These are phyloP conservation scores for Alternaria dauci DNA, from an alignment of 2,329 filamentous ascomycete species.

Conservation along the genomic window DNA sequence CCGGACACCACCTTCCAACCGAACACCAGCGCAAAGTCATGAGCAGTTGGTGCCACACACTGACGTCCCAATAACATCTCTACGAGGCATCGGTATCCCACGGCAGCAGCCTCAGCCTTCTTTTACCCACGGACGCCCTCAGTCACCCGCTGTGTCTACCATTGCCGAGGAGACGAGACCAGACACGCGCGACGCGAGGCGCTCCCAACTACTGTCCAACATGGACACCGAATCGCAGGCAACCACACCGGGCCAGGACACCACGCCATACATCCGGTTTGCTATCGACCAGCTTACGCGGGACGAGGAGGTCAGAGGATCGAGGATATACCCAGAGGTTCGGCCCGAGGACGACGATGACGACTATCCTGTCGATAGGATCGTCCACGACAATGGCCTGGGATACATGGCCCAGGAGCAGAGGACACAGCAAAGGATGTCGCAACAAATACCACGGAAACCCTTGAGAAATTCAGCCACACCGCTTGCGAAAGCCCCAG, in stretches of 20 bases:
- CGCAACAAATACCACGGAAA: constrained; percentile 35
- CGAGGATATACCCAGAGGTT: constrained; percentile 57
- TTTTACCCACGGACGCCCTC: constrained; percentile 27
- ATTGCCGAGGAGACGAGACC: constrained; percentile 44
- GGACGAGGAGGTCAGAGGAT: constrained; percentile 69
- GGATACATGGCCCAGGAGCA: constrained; percentile 50
- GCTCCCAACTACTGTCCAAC: constrained; percentile 27
- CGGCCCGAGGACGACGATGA: constrained; percentile 34
- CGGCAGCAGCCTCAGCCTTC: constrained; percentile 35
- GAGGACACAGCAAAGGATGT: constrained; percentile 40
- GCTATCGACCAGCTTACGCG: constrained; percentile 87
- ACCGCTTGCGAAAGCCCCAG: constrained; percentile 15
- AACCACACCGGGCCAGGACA: constrained; percentile 74
- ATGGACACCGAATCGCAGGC: constrained; percentile 48
- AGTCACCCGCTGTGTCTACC: constrained; percentile 42
- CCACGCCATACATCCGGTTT: constrained; percentile 87
- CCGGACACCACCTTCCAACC: constrained; percentile 48
- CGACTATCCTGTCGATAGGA: constrained; percentile 61
- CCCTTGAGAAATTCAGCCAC: constrained; percentile 23
- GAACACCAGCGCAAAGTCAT: constrained; percentile 49
- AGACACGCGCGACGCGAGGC: constrained; percentile 35
- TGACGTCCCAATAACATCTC: constrained; percentile 43
- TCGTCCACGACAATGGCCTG: constrained; percentile 54
- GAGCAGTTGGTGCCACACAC: constrained; percentile 43
- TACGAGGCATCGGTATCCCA: constrained; percentile 45